Evolutionary conservation across 164 flowering plant genomes (phyloP).

Genomic region (Vitis labrusca): DNA sequence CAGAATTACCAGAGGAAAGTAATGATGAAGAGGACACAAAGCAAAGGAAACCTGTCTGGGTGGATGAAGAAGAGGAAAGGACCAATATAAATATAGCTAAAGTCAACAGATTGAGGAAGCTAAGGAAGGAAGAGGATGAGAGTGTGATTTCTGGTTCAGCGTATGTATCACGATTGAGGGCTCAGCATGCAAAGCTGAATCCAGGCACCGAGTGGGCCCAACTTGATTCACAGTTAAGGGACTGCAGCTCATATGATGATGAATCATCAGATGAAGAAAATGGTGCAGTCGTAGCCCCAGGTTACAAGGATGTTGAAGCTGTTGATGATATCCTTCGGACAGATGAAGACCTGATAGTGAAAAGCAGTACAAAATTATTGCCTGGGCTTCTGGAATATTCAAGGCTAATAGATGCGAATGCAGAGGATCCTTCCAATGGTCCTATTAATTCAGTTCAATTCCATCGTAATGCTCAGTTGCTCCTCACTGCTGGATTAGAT

Average conservation of each 20-base stretch:
- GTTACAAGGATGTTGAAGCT: slow-evolving; percentile 29
- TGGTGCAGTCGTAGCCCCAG: slow-evolving; percentile 32
- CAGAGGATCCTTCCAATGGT: slow-evolving; percentile 66
- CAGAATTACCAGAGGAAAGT: slow-evolving; percentile 16
- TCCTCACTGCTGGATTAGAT: slow-evolving; percentile 87
- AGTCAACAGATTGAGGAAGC: slow-evolving; percentile 67
- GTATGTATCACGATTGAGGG: slow-evolving; percentile 79
- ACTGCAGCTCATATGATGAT: slow-evolving; percentile 37
- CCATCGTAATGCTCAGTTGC: slow-evolving; percentile 80
- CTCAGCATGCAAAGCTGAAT: slow-evolving; percentile 78
- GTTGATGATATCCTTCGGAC: slow-evolving; percentile 56
- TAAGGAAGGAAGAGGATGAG: slow-evolving; percentile 81
- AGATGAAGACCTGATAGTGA: slow-evolving; percentile 71
- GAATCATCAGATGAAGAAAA: slow-evolving; percentile 62
- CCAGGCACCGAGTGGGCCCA: slow-evolving; percentile 88
- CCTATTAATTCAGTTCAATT: slow-evolving; percentile 80
- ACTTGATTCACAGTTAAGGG: slow-evolving; percentile 26
- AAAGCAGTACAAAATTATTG: slow-evolving; percentile 53
- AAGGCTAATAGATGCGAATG: slow-evolving; percentile 70
- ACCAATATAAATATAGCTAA: slow-evolving; percentile 51
- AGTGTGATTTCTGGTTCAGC: slow-evolving; percentile 65
- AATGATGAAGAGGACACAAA: slow-evolving; percentile 21
- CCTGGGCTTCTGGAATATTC: slow-evolving; percentile 81
- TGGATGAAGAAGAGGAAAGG: slow-evolving; percentile 76
- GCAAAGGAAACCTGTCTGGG: slow-evolving; percentile 74